phyloP scores from a whole-genome alignment of 768 basidiomycete genomes.

The Suillus placidus region DNA sequence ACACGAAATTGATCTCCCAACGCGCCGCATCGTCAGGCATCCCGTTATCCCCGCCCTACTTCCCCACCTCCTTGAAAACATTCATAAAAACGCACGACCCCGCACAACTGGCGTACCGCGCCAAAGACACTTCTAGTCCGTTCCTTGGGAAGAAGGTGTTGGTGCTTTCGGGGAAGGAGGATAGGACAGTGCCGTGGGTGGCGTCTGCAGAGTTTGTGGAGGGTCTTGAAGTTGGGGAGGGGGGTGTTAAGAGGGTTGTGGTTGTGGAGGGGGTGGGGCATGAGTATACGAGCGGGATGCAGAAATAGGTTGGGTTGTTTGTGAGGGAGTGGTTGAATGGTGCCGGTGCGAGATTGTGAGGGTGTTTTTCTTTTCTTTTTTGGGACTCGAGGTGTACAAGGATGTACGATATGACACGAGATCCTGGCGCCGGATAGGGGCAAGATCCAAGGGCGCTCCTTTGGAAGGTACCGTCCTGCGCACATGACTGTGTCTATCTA shows the following conservation, averaged over 20 bases:
- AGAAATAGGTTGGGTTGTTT: constrained; percentile 42
- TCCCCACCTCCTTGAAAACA: constrained; percentile 55
- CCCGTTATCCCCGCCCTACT: constrained; percentile 50
- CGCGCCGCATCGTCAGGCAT: constrained; percentile 55
- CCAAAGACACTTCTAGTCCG: constrained; percentile 47
- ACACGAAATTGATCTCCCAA: constrained; percentile 52
- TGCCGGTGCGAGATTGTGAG: neutral
- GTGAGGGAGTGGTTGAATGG: constrained; percentile 28
- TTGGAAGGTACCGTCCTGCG: neutral
- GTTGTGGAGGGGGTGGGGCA: constrained; percentile 64
- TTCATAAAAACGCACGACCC: constrained; percentile 54
- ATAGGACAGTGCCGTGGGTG: constrained; percentile 69
- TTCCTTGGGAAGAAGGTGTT: constrained; percentile 76
- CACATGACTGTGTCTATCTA: neutral
- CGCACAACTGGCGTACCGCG: constrained; percentile 42
- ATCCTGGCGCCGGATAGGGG: too few species aligned
- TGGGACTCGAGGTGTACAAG: neutral
- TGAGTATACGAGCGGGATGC: constrained; percentile 62
- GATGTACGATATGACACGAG: neutral
- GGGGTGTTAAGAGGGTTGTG: constrained; percentile 58
- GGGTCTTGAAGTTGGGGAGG: constrained; percentile 49
- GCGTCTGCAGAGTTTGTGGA: constrained; percentile 60
- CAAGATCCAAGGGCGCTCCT: too few species aligned
- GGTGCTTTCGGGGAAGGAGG: constrained; percentile 66
- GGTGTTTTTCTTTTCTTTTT: neutral